Conservation (phyloP, 805 yeast species). For the Torulaspora indica region DNA sequence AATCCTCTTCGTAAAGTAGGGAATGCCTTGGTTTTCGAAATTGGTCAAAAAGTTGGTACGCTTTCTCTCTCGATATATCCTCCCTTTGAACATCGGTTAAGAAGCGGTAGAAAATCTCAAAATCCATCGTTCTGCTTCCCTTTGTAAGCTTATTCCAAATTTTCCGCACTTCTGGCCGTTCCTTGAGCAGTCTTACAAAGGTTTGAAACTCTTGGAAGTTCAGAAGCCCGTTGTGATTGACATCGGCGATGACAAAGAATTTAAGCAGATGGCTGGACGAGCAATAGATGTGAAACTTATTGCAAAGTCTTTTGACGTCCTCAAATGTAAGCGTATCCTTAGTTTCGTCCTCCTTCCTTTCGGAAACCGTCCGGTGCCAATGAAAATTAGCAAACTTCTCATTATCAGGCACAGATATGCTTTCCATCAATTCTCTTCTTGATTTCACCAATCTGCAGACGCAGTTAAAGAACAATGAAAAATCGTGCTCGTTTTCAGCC, state of each 20-base stretch:
- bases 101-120: conserved; percentile 42
- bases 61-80: conserved; percentile 25
- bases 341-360: conserved; percentile 33
- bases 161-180: conserved; percentile 53
- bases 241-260: conserved; percentile 54
- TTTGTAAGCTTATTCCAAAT: conserved; percentile 44
- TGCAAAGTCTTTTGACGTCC: conserved; percentile 62
- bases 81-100: conserved; percentile 48
- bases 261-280: conserved; percentile 42
- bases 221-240: conserved; percentile 46
- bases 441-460: conserved; percentile 51
- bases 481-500: conserved; percentile 50
- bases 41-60: conserved; percentile 38
- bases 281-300: conserved; percentile 67
- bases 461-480: conserved; percentile 51
- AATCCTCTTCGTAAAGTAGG: conserved; percentile 22
- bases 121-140: conserved; percentile 21
- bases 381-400: conserved; percentile 59
- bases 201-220: conserved; percentile 68
- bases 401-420: conserved; percentile 55
- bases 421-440: conserved; percentile 57
- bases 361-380: conserved; percentile 50
- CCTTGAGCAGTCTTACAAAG: conserved; percentile 65
- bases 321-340: conserved; percentile 50
- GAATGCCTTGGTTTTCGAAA: conserved; percentile 27